Evolutionary conservation across 352 stramenopile genomes (phyloP), one percentile per base, ranked within the genome.

Genomic region (Phytopythium aichiense): DNA sequence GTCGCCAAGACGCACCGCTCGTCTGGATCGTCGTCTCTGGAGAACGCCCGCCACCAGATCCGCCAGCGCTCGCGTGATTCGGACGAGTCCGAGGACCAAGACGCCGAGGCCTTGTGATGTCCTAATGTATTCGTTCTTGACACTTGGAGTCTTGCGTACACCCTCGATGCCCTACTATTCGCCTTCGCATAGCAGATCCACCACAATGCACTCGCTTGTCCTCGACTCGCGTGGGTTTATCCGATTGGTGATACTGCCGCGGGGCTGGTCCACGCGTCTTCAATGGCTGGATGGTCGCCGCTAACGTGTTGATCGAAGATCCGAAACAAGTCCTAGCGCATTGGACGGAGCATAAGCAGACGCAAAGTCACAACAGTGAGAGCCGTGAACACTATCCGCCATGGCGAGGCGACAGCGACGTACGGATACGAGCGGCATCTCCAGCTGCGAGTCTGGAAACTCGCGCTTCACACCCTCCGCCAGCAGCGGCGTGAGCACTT

Each of bases 401-500:
- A 40, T 40, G 35, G 35, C 35, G 5, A 31, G 1, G 4, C 16
- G 33, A 31, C 28, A 54, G 7, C 16, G 18, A 18, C 48, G 4
- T 38, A 54, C 48, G 4, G 28, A 37, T 54, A 54, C 48, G 23
- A 46, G 53, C 4, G 53, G 38, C 22, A 30, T 33, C 22, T 83
- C 72, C 1, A 77, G 51, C n/a, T 91, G 77, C 13, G 74, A 59
- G 0, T 51, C 12, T 18, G 46, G 72, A 40, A 91, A 71, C 51
- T 73, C 59, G 7, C 55, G 54, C 7, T 57, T 55, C 35, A 91
- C 87, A 4, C 76, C 78, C 8, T 86, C 61, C 0, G 69, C 69
- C 15, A 91, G 77, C 23, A 91, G 69, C 5, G 74, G 76, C 45
- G 82, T 90, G 28, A 94, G 69, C 16, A 86, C 73, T 35, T 86